Evolutionary conservation across 2,329 filamentous ascomycete species (phyloP).

Genomic region (Daldinia sp.): DNA sequence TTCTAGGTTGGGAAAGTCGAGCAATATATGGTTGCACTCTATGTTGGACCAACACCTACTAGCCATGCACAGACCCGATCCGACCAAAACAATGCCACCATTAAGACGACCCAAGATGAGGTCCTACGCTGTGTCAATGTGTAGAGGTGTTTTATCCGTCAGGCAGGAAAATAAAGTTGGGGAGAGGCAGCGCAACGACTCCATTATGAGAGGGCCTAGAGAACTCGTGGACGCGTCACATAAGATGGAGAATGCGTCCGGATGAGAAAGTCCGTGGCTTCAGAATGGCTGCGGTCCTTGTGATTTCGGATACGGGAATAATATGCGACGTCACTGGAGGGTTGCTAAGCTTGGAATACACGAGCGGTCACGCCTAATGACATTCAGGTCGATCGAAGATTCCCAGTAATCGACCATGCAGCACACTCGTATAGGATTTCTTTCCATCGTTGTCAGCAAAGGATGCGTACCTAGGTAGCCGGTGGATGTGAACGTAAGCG

Average conservation of each 20-base stretch:
- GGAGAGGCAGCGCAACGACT: slow-evolving; percentile 2
- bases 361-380: slow-evolving; percentile 5
- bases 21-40: slow-evolving; percentile 4
- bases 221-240: slow-evolving; percentile 3
- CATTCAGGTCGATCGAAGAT: not conserved
- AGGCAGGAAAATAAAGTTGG: slow-evolving; percentile 11
- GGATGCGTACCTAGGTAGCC: slow-evolving; percentile 6
- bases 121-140: slow-evolving; percentile 5
- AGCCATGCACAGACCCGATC: slow-evolving; percentile 1
- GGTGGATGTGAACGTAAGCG: not conserved
- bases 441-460: slow-evolving; percentile 12
- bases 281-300: slow-evolving; percentile 10
- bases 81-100: slow-evolving; percentile 2
- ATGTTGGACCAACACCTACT: slow-evolving; percentile 13
- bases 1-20: slow-evolving; percentile 5
- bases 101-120: slow-evolving; percentile 7
- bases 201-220: slow-evolving; percentile 1
- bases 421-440: not conserved
- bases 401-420: not conserved
- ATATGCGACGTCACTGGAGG: slow-evolving; percentile 13
- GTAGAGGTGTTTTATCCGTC: slow-evolving; percentile 5
- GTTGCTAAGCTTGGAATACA: slow-evolving; percentile 13
- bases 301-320: slow-evolving; percentile 14
- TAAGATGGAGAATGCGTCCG: slow-evolving; percentile 2
- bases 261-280: slow-evolving; percentile 9